phyloP scores from a whole-genome alignment of 805 yeast species.

The Yarrowia yakushimensis region DNA sequence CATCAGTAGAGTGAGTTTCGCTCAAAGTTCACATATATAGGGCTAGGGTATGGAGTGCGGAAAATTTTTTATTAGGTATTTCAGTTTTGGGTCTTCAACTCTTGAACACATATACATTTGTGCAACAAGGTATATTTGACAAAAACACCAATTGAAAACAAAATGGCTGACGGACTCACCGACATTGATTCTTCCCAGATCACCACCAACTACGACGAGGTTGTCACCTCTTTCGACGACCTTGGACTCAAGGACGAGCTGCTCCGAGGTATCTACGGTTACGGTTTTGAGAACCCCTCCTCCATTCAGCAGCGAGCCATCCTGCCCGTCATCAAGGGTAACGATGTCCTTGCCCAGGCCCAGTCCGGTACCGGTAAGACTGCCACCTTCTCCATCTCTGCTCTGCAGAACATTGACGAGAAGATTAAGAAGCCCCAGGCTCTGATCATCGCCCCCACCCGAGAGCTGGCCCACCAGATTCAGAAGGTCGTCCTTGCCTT shows the following conservation, averaged over 20 bases:
- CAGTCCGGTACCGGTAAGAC: conserved; percentile 99
- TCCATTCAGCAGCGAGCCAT: conserved; percentile 98
- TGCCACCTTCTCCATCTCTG: conserved; percentile 94
- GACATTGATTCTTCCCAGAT: conserved; percentile 24
- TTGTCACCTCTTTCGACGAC: conserved; percentile 68
- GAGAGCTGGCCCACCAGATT: conserved; percentile 93
- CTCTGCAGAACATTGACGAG: conserved; percentile 80
- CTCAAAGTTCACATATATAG: conserved; percentile 1
- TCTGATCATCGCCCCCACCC: conserved; percentile 86
- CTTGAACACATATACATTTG: conserved; percentile 25
- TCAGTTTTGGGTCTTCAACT: conserved; percentile 23
- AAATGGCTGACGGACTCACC: conserved; percentile 25
- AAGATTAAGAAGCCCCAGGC: conserved; percentile 78
- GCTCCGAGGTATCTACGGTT: conserved; percentile 53
- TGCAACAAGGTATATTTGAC: conserved; percentile 16
- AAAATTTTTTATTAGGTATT: conserved; percentile 21
- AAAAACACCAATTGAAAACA: conserved; percentile 10
- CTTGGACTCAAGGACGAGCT: conserved; percentile 64
- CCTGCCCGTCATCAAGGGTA: conserved; percentile 87
- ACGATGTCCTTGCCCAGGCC: conserved; percentile 97
- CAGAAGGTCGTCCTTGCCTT: conserved; percentile 80
- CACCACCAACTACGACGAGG: conserved; percentile 85
- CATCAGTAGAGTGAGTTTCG: neutral
- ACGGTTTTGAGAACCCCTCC: conserved; percentile 95
- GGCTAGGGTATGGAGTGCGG: conserved; percentile 20